Evolutionary conservation across 108 stramenopile species (phyloP), one percentile per base, ranked within the genome.

Genomic region (Nitzschia sp.): DNA sequence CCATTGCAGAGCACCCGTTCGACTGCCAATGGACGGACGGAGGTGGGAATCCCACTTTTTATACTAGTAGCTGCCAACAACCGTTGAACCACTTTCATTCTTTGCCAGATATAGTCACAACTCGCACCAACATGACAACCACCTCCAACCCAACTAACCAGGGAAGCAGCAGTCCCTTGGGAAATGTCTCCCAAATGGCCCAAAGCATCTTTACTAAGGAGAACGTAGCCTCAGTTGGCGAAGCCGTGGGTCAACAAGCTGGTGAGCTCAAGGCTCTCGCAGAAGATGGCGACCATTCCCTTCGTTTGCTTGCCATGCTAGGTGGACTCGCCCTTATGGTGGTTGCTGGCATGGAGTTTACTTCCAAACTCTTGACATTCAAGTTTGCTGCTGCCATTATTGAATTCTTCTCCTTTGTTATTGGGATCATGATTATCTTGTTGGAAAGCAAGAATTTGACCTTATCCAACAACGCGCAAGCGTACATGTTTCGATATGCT

Each of bases 321-420:
- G 83, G 80, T n/a, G 83, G 83, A 7, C 22, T 85, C 24, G 66
- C 73, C 59, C 62, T 85, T 63, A 69, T 81, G 20, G 41, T 80
- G 2, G 65, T 75, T n/a, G 75, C 73, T 40, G 56, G 51, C 22
- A 40, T 74, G 34, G 81, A 77, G 7, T 70, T 75, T 40, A 26
- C 60, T 20, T 51, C 60, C 12, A 69, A 57, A 21, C 24, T 82
- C 17, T 41, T 78, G 15, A 54, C 42, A 1, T 53, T 82, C 11
- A 19, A 71, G 65, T 66, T 63, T 55, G 59, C 83, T 6, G 60
- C 40, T 5, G 80, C 80, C 10, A 34, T 86, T 29, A 69, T 86
- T 42, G 81, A 80, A 25, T 20, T 79, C 10, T 83, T 78, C 51
- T 62, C 64, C 17, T 57, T 81, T 21, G 20, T 80, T n/a, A 40